These are phyloP conservation scores for Naegleria gruberi DNA, from an alignment of 208 protist species.

Conservation along the genomic window DNA sequence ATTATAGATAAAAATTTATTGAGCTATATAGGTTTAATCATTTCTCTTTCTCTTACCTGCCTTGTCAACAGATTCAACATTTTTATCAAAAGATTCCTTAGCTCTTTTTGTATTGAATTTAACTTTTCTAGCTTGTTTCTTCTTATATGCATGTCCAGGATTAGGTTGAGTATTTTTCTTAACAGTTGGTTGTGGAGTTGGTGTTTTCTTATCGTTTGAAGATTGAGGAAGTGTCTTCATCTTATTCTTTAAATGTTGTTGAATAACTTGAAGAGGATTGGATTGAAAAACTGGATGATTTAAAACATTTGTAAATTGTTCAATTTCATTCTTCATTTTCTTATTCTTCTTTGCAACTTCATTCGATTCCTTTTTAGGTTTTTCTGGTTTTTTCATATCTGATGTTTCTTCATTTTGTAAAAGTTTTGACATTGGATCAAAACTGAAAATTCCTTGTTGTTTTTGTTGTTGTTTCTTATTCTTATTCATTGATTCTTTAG, in stretches of 20 bases:
- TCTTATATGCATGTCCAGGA: background rate
- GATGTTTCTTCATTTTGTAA: background rate
- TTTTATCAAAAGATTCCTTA: background rate
- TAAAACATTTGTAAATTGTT: background rate
- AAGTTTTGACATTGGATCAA: background rate
- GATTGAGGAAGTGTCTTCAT: background rate
- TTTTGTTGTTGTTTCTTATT: background rate
- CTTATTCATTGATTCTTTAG: background rate
- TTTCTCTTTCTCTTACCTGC: background rate
- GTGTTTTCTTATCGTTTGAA: background rate
- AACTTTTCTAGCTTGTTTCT: background rate
- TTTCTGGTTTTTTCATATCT: background rate
- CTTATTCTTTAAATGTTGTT: background rate
- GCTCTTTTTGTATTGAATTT: background rate
- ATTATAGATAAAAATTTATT: too few species aligned
- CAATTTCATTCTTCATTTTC: background rate
- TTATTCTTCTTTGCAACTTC: background rate
- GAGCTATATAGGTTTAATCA: background rate
- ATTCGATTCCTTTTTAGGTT: background rate
- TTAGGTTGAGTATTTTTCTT: background rate
- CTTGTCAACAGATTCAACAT: background rate
- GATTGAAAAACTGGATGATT: background rate
- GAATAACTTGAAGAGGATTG: background rate
- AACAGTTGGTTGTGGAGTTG: background rate
- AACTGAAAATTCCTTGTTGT: background rate